Conservation (phyloP, 768 basidiomycete genomes). For the Pulveroboletus ravenelii region DNA sequence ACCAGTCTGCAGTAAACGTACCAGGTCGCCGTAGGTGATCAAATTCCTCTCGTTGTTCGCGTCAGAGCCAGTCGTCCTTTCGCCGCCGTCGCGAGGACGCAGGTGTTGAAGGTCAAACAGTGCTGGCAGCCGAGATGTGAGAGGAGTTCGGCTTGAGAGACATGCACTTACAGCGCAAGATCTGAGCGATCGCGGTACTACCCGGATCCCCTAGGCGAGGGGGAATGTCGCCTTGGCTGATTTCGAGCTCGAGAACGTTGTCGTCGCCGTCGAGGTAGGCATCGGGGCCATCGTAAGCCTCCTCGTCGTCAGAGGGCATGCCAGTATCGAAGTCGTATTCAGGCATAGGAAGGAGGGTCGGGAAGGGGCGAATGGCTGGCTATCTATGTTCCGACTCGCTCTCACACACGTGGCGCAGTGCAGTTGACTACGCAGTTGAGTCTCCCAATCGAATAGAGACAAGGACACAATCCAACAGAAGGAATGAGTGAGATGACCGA, state of each 20-base stretch:
- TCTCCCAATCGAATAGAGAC: background rate
- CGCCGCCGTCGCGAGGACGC: slow-evolving; percentile 11
- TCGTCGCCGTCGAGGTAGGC: slow-evolving; percentile 34
- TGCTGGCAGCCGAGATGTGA: slow-evolving; percentile 16
- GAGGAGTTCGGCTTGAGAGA: background rate
- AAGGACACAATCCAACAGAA: background rate
- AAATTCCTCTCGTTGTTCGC: background rate
- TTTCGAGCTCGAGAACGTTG: slow-evolving; percentile 33
- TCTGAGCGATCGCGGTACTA: slow-evolving; percentile 20
- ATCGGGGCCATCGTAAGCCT: slow-evolving; percentile 32
- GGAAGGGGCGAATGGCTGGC: slow-evolving; percentile 6
- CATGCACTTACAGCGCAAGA: slow-evolving; percentile 27
- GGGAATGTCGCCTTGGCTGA: slow-evolving; percentile 20
- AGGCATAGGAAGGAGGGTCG: slow-evolving; percentile 12
- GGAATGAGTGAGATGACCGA: background rate
- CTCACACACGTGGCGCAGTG: slow-evolving; percentile 1
- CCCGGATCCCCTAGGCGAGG: background rate
- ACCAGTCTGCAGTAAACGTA: slow-evolving; percentile 16
- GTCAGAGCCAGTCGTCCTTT: slow-evolving; percentile 3
- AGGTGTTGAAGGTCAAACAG: slow-evolving; percentile 27
- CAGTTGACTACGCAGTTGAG: background rate
- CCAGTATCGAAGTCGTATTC: slow-evolving; percentile 19
- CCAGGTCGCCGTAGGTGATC: slow-evolving; percentile 25
- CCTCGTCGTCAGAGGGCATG: slow-evolving; percentile 26
- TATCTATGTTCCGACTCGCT: background rate